Evolutionary conservation across 345 rosid species (phyloP), one percentile per base, ranked within the genome.

Genomic region (Leavenworthia alabamica): DNA sequence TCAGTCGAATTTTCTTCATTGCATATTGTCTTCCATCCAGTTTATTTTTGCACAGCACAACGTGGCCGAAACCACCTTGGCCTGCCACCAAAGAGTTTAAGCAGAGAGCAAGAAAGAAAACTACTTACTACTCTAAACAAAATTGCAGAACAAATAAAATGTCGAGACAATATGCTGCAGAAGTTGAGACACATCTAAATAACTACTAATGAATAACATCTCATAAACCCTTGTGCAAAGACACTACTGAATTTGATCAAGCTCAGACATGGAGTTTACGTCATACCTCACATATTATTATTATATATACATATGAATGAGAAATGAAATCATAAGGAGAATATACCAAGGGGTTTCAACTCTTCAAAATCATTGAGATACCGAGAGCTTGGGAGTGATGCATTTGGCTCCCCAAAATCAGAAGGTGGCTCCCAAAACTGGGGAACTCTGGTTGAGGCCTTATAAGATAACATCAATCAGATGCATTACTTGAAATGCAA

Each of bases 21-120:
- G 98, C 98, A 78, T 92, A 92, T 50, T 92, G 96, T 63, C 98
- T 89, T 68, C 98, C 98, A 75, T 92, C 98, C 62, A 92, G 74
- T 75, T 92, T 92, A 80, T 92, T 92, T 82, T 88, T 86, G 80
- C 98, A 89, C 33, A 92, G 68, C 4, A 92, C 90, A 63, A 92
- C 98, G 66, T 82, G 93, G 42, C 93, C 98, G 62, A 92, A 92
- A 69, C 95, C 95, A 58, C 98, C 98, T 70, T 86, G 98, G 55
- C 98, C 98, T 92, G 73, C 62, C 47, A 58, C 14, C 23, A 66
- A 52, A 43, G 50, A 29, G 27, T 73, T 37, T 64, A 40, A 71
- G 19, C 35, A 64, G 24, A 62, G 28, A 70, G 43, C 10, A 20
- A 44, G 37, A 62, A 45, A 14, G 16, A 47, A 28, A 45, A 27